Evolutionary conservation across 805 yeast genomes (phyloP).

Genomic region (Kregervanrija fluxuum): DNA sequence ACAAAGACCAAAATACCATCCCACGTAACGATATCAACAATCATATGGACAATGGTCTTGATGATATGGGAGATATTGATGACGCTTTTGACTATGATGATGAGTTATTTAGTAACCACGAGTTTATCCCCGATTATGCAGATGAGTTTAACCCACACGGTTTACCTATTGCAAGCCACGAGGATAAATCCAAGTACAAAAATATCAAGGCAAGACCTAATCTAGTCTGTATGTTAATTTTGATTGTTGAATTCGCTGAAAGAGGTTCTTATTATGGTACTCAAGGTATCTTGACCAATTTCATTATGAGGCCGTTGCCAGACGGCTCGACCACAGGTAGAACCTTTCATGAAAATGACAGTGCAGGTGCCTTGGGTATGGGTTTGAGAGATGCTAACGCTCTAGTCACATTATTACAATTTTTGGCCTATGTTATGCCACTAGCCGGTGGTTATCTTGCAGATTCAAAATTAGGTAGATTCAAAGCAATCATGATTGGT

Average conservation of each 20-base stretch:
- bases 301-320: conserved; percentile 47
- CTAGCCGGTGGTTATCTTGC: conserved; percentile 46
- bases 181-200: conserved; percentile 27
- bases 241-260: conserved; percentile 44
- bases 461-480: conserved; percentile 41
- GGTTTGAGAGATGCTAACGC: conserved; percentile 42
- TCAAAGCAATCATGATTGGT: conserved; percentile 43
- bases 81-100: too few species aligned
- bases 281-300: conserved; percentile 37
- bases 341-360: conserved; percentile 14
- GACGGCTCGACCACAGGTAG: conserved; percentile 40
- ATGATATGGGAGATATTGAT: too few species aligned
- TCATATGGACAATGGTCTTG: too few species aligned
- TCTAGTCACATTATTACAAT: conserved; percentile 39
- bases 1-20: too few species aligned
- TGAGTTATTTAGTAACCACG: conserved; percentile 5
- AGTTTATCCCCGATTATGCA: conserved; percentile 17
- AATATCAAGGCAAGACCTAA: conserved; percentile 38
- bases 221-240: conserved; percentile 42
- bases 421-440: conserved; percentile 45
- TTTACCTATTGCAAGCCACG: conserved; percentile 18
- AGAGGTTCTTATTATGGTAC: conserved; percentile 49
- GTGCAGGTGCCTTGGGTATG: conserved; percentile 44
- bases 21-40: too few species aligned
- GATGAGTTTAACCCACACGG: conserved; percentile 28